Conservation (phyloP, 441 rosid genomes). For the Euphorbia corollata region DNA sequence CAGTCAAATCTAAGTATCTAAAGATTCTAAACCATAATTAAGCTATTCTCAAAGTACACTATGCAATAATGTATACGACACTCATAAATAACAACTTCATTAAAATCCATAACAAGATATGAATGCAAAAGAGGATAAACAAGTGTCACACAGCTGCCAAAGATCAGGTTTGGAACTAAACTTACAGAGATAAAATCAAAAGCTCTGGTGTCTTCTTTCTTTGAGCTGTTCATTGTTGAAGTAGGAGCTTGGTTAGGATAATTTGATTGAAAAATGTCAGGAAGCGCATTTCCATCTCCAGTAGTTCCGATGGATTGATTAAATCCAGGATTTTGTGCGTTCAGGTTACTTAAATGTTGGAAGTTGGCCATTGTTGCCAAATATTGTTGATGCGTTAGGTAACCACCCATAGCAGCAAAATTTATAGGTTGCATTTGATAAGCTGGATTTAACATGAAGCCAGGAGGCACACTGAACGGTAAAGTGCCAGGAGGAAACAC, state of each 20-base stretch:
- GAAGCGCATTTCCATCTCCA: no score
- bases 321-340: no score
- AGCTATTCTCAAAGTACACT: neutral
- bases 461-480: no score
- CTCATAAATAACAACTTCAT: neutral
- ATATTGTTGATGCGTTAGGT: neutral
- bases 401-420: slow-evolving; percentile 5
- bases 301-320: no score
- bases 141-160: neutral
- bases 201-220: slow-evolving; percentile 86
- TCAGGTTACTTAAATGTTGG: no score
- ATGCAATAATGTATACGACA: neutral
- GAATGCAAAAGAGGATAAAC: neutral
- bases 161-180: slow-evolving; percentile 12
- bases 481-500: slow-evolving; percentile 19
- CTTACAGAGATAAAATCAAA: slow-evolving; percentile 96
- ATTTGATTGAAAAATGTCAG: slow-evolving; percentile 59
- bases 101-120: neutral
- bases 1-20: neutral
- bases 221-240: slow-evolving; percentile 49
- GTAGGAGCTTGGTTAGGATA: slow-evolving; percentile 50
- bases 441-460: no score
- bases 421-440: neutral
- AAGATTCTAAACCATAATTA: neutral
- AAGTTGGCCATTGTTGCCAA: neutral